A percentile compares a stretch with the other conserved stretches of the same genome.
These are phyloP conservation scores for Mortierella sp. DNA, from an alignment of 371 early-diverging fungal species.

Conservation along the genomic window DNA sequence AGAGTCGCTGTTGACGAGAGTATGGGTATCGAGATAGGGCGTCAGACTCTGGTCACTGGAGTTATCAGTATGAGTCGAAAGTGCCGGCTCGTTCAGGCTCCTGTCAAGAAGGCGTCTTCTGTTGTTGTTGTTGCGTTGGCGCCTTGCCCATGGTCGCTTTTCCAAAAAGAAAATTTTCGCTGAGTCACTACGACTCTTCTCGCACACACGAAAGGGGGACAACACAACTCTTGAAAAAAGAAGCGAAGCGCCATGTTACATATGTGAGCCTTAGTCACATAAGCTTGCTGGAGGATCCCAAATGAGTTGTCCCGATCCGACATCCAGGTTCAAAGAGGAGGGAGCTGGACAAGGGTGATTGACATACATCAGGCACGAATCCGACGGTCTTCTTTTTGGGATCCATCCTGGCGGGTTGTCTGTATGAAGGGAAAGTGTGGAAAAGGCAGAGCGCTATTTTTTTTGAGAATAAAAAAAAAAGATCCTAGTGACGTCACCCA, in stretches of 20 bases:
- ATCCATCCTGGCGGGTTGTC: slow-evolving; percentile 38
- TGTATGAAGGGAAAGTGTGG: not conserved
- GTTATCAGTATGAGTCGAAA: not conserved
- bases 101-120: not conserved
- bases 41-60: not conserved
- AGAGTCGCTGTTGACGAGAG: not conserved
- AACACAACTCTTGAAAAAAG: not conserved
- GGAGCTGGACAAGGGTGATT: not conserved
- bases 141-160: not conserved
- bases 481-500: slow-evolving; percentile 23
- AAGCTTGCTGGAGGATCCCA: slow-evolving; percentile 18
- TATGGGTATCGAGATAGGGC: not conserved
- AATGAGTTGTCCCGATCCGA: slow-evolving; percentile 13
- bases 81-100: not conserved
- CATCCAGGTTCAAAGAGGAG: slow-evolving; percentile 14
- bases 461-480: not conserved
- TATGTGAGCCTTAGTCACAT: slow-evolving; percentile 12
- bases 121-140: not conserved
- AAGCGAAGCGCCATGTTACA: not conserved
- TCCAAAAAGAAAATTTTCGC: slow-evolving; percentile 16
- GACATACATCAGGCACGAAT: slow-evolving; percentile 55
- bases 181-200: slow-evolving; percentile 45
- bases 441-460: not conserved
- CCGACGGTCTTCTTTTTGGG: slow-evolving; percentile 59
- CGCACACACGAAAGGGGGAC: not conserved